Percentiles rank a stretch among this genome's conserved stretches.
Conservation (phyloP, 2,329 filamentous ascomycete genomes). For the Ilyonectria sp. region DNA sequence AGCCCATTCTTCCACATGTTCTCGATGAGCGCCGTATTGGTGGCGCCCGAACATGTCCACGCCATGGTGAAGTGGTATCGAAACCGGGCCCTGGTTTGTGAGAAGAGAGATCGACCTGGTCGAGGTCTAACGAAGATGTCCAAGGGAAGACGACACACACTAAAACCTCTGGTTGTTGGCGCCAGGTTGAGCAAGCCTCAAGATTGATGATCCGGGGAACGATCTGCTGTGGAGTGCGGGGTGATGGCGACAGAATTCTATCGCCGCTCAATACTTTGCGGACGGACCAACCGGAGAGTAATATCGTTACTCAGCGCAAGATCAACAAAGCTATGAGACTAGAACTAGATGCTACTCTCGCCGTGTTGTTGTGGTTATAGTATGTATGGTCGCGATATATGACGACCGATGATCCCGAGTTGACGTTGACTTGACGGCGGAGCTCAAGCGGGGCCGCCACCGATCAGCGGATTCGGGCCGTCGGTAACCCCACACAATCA, state of each 20-base stretch:
- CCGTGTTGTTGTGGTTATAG: not conserved
- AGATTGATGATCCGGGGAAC: slow-evolving; percentile 1
- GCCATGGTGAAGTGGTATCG: slow-evolving; percentile 75
- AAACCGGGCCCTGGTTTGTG: slow-evolving; percentile 8
- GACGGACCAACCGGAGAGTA: not conserved
- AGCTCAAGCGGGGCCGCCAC: slow-evolving; percentile 46
- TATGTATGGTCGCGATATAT: not conserved
- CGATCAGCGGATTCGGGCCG: slow-evolving; percentile 34
- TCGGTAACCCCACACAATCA: slow-evolving; percentile 39
- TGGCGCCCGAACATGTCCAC: slow-evolving; percentile 85
- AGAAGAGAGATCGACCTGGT: not conserved
- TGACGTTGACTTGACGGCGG: slow-evolving; percentile 31
- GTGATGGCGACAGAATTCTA: not conserved
- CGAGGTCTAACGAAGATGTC: not conserved
- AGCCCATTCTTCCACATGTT: slow-evolving; percentile 82
- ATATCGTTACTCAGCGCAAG: not conserved
- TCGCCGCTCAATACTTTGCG: not conserved
- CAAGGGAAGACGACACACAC: not conserved
- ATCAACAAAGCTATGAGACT: not conserved
- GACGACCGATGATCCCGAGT: slow-evolving; percentile 34
- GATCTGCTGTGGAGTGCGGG: slow-evolving; percentile 14
- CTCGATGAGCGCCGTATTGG: slow-evolving; percentile 82
- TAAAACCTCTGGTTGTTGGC: not conserved
- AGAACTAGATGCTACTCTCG: not conserved
- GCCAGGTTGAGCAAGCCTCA: slow-evolving; percentile 13